Conservation (phyloP, 192 early-diverging fungal species). For the Backusella macrospora region DNA sequence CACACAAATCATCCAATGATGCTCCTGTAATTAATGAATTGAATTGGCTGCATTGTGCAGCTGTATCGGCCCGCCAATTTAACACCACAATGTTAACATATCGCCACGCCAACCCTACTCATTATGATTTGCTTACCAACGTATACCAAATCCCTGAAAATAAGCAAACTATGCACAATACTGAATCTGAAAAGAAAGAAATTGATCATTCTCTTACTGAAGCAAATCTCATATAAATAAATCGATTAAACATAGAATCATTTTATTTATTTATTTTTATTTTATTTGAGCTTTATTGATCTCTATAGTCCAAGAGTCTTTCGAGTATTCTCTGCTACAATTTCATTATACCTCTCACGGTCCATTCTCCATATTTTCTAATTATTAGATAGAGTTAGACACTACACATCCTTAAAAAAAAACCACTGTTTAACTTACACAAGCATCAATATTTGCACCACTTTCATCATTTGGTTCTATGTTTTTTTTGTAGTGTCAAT, state of each 20-base stretch:
- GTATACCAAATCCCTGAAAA: slow-evolving; percentile 54
- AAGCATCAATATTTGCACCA: slow-evolving; percentile 97
- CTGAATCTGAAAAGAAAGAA: slow-evolving; percentile 6
- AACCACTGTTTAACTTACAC: slow-evolving; percentile 55
- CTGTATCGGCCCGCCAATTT: slow-evolving; percentile 51
- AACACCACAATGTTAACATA: slow-evolving; percentile 48
- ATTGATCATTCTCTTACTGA: neutral
- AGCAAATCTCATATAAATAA: neutral
- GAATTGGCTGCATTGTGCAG: slow-evolving; percentile 59
- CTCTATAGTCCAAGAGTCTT: slow-evolving; percentile 78
- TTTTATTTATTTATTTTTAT: neutral
- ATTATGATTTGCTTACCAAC: slow-evolving; percentile 62
- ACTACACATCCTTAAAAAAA: neutral
- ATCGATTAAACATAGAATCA: neutral
- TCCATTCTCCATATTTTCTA: slow-evolving; percentile 92
- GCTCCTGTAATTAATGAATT: slow-evolving; percentile 18
- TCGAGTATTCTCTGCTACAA: slow-evolving; percentile 77
- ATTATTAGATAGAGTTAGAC: neutral
- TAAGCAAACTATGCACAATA: slow-evolving; percentile 40
- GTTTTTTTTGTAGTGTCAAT: neutral
- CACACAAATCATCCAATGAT: neutral
- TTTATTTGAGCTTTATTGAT: neutral
- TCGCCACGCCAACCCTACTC: slow-evolving; percentile 35
- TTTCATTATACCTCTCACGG: slow-evolving; percentile 77
- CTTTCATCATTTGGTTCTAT: slow-evolving; percentile 97